Evolutionary conservation across 2,329 filamentous ascomycete genomes (phyloP).

Genomic region (Epichloe festucae): DNA sequence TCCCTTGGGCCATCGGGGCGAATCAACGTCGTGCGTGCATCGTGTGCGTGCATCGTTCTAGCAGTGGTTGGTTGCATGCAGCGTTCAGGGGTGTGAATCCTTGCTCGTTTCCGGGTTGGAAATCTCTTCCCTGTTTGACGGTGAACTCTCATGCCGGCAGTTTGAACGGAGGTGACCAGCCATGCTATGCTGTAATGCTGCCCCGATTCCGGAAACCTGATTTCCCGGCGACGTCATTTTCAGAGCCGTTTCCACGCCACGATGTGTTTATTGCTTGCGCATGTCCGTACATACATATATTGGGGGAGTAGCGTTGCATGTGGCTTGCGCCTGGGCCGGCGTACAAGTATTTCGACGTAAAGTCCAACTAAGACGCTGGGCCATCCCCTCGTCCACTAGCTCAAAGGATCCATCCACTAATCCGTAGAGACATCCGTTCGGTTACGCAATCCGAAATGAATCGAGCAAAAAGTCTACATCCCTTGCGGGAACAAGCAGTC

Average conservation of each 20-base stretch:
- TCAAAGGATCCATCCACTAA: too few relatives aligned
- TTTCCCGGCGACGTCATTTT: neutral
- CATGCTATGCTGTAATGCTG: slow-evolving; percentile 2
- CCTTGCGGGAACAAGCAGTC: too few relatives aligned
- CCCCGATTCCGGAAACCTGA: neutral
- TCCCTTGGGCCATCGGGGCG: neutral
- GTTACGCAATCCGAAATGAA: too few relatives aligned
- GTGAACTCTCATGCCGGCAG: neutral
- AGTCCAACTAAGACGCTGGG: too few relatives aligned
- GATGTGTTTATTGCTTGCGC: neutral
- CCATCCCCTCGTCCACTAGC: too few relatives aligned
- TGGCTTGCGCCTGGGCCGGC: neutral
- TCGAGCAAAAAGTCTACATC: too few relatives aligned
- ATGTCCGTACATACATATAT: neutral
- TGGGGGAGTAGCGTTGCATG: neutral
- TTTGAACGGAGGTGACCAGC: neutral
- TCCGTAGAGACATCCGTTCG: too few relatives aligned
- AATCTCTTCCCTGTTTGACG: neutral
- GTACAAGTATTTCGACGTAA: too few relatives aligned
- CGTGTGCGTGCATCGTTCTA: neutral
- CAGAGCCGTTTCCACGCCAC: neutral
- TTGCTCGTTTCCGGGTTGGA: neutral
- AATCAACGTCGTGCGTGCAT: neutral
- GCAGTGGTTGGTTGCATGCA: neutral
- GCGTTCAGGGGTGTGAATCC: slow-evolving; percentile 2